phyloP scores from a whole-genome alignment of 371 early-diverging fungal genomes.

The Rhizopus microsporus region DNA sequence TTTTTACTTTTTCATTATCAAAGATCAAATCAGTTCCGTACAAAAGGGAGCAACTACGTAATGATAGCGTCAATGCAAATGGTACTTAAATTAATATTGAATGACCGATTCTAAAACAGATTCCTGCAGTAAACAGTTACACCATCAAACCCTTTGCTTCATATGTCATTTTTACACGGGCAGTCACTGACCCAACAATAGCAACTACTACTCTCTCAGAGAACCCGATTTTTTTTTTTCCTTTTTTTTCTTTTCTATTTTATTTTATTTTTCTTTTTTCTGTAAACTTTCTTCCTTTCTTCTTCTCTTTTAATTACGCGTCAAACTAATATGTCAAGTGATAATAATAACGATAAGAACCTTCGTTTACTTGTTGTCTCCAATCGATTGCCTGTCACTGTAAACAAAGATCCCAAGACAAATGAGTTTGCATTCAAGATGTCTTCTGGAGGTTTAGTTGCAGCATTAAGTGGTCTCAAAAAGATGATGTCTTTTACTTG shows the following conservation, averaged over 20 bases:
- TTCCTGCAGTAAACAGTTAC: neutral
- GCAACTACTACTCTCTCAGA: neutral
- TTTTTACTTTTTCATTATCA: too few species aligned
- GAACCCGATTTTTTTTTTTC: conserved; percentile 10
- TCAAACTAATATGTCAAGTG: conserved; percentile 12
- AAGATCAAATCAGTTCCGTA: too few species aligned
- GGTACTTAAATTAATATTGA: conserved; percentile 4
- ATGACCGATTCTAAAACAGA: conserved; percentile 8
- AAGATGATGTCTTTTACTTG: conserved; percentile 96
- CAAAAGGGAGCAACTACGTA: conserved; percentile 12
- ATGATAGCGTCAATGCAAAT: conserved; percentile 27
- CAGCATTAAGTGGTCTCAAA: conserved; percentile 94
- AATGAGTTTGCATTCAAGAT: conserved; percentile 75
- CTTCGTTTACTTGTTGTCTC: conserved; percentile 95
- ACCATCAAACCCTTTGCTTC: conserved; percentile 7
- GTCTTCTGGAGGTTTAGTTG: conserved; percentile 97
- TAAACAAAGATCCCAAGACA: conserved; percentile 69
- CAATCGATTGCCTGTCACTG: conserved; percentile 99
- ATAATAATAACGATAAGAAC: conserved; percentile 30
- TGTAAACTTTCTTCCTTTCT: neutral
- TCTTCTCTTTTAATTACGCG: conserved; percentile 7
- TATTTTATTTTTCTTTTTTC: conserved; percentile 5
- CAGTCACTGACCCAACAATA: conserved; percentile 14
- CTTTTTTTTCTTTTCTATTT: conserved; percentile 4
- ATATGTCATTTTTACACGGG: conserved; percentile 8